A percentile compares a stretch with the other conserved stretches of the same genome.
These are phyloP conservation scores for Trichoderma gamsii DNA, from an alignment of 495 filamentous ascomycete genomes.

Conservation along the genomic window DNA sequence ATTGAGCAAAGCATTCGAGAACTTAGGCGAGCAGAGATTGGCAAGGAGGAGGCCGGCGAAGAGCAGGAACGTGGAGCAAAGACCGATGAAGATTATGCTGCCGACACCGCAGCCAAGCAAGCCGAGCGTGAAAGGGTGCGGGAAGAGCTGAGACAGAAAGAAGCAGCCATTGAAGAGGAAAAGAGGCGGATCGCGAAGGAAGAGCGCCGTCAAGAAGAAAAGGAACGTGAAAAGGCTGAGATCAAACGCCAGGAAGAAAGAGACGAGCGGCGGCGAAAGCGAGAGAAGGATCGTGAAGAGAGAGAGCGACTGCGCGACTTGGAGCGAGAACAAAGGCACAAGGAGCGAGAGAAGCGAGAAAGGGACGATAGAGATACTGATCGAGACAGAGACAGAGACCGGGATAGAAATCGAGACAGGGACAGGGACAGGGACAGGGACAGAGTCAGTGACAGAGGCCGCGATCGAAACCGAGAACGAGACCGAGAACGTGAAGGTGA, in stretches of 20 bases:
- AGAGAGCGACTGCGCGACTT: conserved; percentile 41
- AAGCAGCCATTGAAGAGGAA: conserved; percentile 59
- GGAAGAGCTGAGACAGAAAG: conserved; percentile 57
- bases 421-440: conserved; percentile 31
- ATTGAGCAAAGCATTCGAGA: conserved; percentile 64
- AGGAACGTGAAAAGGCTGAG: conserved; percentile 52
- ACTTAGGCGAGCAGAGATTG: conserved; percentile 66
- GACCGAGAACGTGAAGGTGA: conserved; percentile 29
- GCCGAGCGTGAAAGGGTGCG: conserved; percentile 59
- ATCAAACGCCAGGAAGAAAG: conserved; percentile 48
- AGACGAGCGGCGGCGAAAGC: conserved; percentile 52
- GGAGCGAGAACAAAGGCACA: conserved; percentile 28
- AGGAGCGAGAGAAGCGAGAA: conserved; percentile 32
- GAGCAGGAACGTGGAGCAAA: conserved; percentile 67
- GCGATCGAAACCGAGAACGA: conserved; percentile 26
- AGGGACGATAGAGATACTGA: conserved; percentile 27
- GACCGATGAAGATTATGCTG: conserved; percentile 75
- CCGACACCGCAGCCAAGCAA: conserved; percentile 59
- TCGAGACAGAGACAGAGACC: conserved; percentile 14
- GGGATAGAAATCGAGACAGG: conserved; percentile 30
- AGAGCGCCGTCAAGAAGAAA: conserved; percentile 55
- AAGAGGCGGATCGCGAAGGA: conserved; percentile 57
- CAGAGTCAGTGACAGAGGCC: conserved; percentile 28
- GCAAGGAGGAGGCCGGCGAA: conserved; percentile 60
- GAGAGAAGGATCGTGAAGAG: conserved; percentile 52